Evolutionary conservation across 2,329 filamentous ascomycete genomes (phyloP).

Genomic region (Sporothrix mexicana): DNA sequence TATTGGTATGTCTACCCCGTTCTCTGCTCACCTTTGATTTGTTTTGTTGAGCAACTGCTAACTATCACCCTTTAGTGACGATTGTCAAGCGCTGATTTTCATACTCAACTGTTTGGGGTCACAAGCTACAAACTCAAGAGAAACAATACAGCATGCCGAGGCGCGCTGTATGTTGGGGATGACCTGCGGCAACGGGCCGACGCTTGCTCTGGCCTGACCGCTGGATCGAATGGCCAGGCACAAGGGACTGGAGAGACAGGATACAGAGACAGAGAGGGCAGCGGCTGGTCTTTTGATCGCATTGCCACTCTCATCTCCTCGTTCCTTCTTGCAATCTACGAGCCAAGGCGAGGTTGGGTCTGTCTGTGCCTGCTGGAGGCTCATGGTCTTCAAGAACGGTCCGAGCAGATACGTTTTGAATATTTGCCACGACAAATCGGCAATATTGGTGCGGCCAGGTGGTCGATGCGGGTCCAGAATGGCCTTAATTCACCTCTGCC

Average conservation of each 20-base stretch:
- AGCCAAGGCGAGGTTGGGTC: not conserved
- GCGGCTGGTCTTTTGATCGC: not conserved
- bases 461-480: not conserved
- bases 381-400: not conserved
- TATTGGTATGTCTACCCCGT: slow-evolving; percentile 71
- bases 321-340: not conserved
- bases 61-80: slow-evolving; percentile 53
- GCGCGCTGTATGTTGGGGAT: not conserved
- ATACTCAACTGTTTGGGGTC: not conserved
- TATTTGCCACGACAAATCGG: not conserved
- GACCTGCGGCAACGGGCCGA: not conserved
- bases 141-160: slow-evolving; percentile 20
- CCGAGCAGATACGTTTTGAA: not conserved
- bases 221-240: not conserved
- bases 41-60: not conserved
- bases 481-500: not conserved
- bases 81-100: slow-evolving; percentile 68
- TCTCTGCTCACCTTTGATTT: not conserved
- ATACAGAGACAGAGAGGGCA: not conserved
- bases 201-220: not conserved
- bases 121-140: slow-evolving; percentile 17
- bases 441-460: not conserved
- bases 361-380: not conserved
- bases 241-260: slow-evolving; percentile 4
- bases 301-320: not conserved